Base-by-base conservation (phyloP, 1,139 yeast species). In the Schwanniomyces etchellsii region DNA sequence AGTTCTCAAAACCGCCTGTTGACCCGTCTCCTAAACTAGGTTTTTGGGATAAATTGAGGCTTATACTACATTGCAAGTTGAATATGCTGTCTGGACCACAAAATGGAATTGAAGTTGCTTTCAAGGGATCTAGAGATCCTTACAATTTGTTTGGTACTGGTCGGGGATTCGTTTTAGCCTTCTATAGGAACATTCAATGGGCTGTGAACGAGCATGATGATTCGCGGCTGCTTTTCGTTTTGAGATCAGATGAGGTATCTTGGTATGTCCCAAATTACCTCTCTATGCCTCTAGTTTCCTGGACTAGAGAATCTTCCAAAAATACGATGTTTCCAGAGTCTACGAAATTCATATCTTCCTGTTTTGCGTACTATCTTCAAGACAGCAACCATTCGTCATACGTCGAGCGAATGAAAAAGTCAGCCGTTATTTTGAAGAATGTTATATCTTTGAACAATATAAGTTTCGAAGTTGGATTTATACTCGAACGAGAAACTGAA, bases 1-100 rank as follows among this genome's bases (percentile, higher is more conserved):
- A 82, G 32, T 84, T 89, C 50, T 78, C 94, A 1, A 91, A 81
- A 44, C 83, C 84, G 1, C 83, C 83, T 55, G 59, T 85, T 72
- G 98, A 75, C 44, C 70, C 70, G 2, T 71, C 77, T 3, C 48
- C 59, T 5, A 70, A 70, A 40, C 43, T 75, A 10, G 81, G 81
- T 12, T 70, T 74, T 38, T 75, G 81, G 81, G 81, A 75, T 45
- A 74, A 74, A 43, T 37, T 74, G 32, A 56, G 73, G 25, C 52
- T 66, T 16, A 48, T 72, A 4, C 46, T 74, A 41, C 81, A 74
- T 44, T 77, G 77, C 1, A 59, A 47, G 24, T 66, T 68, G 38
- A 52, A 35, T 9, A 57, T 64, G 21, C 41, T 43, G 11, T 38
- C 53, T 2, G 23, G 28, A 4, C 33, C 47, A 2, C 39, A 45